Evolutionary conservation across 1,284 basidiomycete species (phyloP), one percentile per base, ranked within the genome.

Genomic region (Coriolopsis trogii): DNA sequence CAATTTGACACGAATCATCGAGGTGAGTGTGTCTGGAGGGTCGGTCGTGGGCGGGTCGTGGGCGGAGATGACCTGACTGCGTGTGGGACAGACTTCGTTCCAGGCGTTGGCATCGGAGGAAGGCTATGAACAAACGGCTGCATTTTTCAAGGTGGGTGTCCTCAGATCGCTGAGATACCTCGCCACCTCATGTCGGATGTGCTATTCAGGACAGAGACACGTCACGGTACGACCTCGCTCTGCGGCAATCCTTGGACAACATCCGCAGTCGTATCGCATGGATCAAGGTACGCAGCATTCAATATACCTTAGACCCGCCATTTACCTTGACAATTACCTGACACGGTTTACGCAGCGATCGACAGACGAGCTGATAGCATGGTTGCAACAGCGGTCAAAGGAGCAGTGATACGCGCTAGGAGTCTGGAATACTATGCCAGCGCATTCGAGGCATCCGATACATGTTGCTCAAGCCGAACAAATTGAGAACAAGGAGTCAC

Each of bases 51-150:
- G n/a, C 29, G 10, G 9, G 21, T 7, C 1, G 23, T n/a, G 8
- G 28, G 5, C 25, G 13, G 13, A n/a, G n/a, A n/a, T n/a, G n/a
- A n/a, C n/a, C n/a, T n/a, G n/a, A n/a, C n/a, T n/a, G n/a, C n/a
- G n/a, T 34, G 7, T 24, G n/a, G 28, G 39, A 40, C 54, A 87
- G 83, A 72, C 74, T 49, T 75, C 84, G 6, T 84, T 93, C 70
- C 71, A 73, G 29, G 69, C 72, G 38, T 76, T 97, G 55, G 81
- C 86, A n/a, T 82, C 79, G 20, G 73, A 87, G 59, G 71, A 84
- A 57, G 95, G 97, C 70, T 79, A 84, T 16, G 69, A 83, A 41
- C 76, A 75, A 4, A 78, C 85, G 23, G 81, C 83, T 44, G 74
- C 67, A 4, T 95, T 91, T 76, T 89, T 89, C 70, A 78, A 84